Evolutionary conservation across 2,329 filamentous ascomycete species (phyloP).

Genomic region (Microthyrium microscopicum): DNA sequence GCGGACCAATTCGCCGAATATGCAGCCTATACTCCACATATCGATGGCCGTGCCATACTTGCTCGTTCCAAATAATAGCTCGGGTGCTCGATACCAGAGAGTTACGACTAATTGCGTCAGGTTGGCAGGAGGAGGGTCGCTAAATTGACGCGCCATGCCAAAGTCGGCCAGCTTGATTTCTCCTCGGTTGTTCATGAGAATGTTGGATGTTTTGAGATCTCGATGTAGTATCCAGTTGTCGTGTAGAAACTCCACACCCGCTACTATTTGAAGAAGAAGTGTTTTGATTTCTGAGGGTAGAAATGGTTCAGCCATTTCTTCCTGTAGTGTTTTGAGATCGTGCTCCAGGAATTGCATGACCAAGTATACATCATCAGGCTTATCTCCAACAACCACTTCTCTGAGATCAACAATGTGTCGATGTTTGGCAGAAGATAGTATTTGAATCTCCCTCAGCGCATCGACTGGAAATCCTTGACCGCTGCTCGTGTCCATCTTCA

Average conservation of each 20-base stretch:
- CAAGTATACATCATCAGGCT: slow-evolving; percentile 56
- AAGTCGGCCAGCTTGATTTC: slow-evolving; percentile 95
- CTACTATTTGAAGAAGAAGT: slow-evolving; percentile 64
- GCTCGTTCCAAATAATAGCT: slow-evolving; percentile 67
- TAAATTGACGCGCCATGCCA: slow-evolving; percentile 86
- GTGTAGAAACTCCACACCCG: slow-evolving; percentile 74
- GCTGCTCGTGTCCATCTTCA: slow-evolving; percentile 67
- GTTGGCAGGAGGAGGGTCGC: slow-evolving; percentile 53
- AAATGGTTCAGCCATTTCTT: slow-evolving; percentile 90
- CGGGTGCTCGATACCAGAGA: slow-evolving; percentile 88
- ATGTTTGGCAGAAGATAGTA: slow-evolving; percentile 64
- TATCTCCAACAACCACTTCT: slow-evolving; percentile 68
- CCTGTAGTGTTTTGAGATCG: slow-evolving; percentile 82
- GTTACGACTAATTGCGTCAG: slow-evolving; percentile 91
- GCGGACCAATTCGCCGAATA: slow-evolving; percentile 80
- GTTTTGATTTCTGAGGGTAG: slow-evolving; percentile 85
- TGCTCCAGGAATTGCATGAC: slow-evolving; percentile 98
- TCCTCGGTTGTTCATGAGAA: slow-evolving; percentile 89
- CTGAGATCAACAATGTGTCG: slow-evolving; percentile 65
- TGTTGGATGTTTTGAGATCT: slow-evolving; percentile 84
- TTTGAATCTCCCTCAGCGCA: slow-evolving; percentile 84
- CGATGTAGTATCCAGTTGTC: slow-evolving; percentile 76
- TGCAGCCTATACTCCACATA: slow-evolving; percentile 92
- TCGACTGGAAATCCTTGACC: slow-evolving; percentile 77
- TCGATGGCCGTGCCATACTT: slow-evolving; percentile 66